These are phyloP conservation scores for Entomophthora muscae DNA, from an alignment of 371 early-diverging fungal genomes.

Conservation along the genomic window DNA sequence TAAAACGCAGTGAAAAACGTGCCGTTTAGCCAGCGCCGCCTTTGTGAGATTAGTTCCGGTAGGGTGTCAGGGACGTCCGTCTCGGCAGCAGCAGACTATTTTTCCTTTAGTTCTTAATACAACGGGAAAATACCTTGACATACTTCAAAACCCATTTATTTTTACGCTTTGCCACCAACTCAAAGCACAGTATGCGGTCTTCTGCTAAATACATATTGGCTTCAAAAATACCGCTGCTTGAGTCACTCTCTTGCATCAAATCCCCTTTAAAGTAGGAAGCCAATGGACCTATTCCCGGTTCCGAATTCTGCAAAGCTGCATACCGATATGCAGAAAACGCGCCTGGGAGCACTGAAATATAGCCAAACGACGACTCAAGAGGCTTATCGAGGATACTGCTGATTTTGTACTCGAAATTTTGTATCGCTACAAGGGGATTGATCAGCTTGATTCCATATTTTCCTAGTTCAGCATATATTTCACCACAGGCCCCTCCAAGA, in stretches of 20 bases:
- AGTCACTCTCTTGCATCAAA: slow-evolving; percentile 19
- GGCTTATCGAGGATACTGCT: slow-evolving; percentile 72
- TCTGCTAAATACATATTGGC: slow-evolving; percentile 65
- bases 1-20: slow-evolving; percentile 50
- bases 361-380: slow-evolving; percentile 64
- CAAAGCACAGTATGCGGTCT: slow-evolving; percentile 61
- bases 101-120: background rate
- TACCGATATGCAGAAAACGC: slow-evolving; percentile 55
- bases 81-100: slow-evolving; percentile 34
- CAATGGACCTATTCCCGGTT: slow-evolving; percentile 36
- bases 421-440: slow-evolving; percentile 60
- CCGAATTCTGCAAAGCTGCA: slow-evolving; percentile 27
- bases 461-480: slow-evolving; percentile 39
- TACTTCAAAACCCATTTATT: slow-evolving; percentile 46
- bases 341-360: slow-evolving; percentile 62
- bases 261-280: slow-evolving; percentile 49
- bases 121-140: slow-evolving; percentile 17
- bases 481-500: slow-evolving; percentile 66
- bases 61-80: slow-evolving; percentile 52
- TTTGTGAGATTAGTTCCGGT: slow-evolving; percentile 45
- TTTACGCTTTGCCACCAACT: slow-evolving; percentile 42
- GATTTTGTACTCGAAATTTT: slow-evolving; percentile 77
- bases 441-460: slow-evolving; percentile 26
- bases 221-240: slow-evolving; percentile 29
- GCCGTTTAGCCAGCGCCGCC: slow-evolving; percentile 59